Conservation (phyloP, 2,329 filamentous ascomycete genomes). For the Diaporthe sp. region DNA sequence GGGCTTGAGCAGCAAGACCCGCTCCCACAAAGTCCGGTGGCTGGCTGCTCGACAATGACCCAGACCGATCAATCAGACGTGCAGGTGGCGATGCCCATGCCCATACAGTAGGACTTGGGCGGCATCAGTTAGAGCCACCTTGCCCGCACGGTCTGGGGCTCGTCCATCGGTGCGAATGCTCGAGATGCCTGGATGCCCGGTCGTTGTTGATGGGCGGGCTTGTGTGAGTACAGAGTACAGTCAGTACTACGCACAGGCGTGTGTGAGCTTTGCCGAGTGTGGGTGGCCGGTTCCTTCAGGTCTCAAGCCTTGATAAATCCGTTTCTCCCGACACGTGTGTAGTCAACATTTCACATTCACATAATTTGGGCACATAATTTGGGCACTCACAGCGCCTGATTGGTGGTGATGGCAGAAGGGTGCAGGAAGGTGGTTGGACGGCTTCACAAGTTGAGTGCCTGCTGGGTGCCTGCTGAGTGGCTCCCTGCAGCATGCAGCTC, state of each 20-base stretch:
- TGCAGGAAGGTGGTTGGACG: neutral
- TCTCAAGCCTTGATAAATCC: too few species aligned
- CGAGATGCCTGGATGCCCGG: neutral
- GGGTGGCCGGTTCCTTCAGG: too few species aligned
- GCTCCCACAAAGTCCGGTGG: too few species aligned
- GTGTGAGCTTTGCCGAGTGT: too few species aligned
- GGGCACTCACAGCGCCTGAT: neutral
- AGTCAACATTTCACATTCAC: neutral
- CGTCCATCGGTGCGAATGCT: neutral
- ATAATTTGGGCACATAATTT: neutral
- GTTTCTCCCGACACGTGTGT: neutral
- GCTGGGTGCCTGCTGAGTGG: neutral
- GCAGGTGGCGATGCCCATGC: conserved; percentile 1
- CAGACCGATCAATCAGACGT: conserved; percentile 6
- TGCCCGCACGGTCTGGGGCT: conserved; percentile 11
- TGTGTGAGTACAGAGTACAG: too few species aligned
- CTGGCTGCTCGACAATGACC: neutral
- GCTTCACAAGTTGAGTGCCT: neutral
- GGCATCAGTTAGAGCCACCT: neutral
- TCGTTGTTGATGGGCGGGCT: too few species aligned
- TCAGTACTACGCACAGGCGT: too few species aligned
- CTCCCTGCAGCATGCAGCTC: conserved; percentile 19
- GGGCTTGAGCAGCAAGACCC: conserved; percentile 3
- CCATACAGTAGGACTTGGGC: neutral
- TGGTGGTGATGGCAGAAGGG: neutral